A percentile compares a stretch with the other conserved stretches of the same genome.
These are phyloP conservation scores for Leccinum solheimii DNA, from an alignment of 1,284 basidiomycete genomes.

Conservation along the genomic window DNA sequence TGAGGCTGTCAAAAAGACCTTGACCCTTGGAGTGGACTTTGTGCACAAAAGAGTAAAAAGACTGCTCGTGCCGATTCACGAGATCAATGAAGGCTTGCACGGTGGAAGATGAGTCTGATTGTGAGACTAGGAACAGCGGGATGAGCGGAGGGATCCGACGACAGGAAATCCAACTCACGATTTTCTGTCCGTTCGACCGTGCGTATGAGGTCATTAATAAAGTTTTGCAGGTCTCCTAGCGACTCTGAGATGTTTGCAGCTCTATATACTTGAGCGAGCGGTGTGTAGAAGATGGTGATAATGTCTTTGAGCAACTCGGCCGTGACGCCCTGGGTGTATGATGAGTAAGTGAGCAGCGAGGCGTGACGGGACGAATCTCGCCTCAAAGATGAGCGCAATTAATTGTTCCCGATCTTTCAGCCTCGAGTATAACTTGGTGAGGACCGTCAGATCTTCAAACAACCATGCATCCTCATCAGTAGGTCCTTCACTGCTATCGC, in stretches of 20 bases:
- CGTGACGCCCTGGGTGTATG: constrained; percentile 73
- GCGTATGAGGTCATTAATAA: constrained; percentile 93
- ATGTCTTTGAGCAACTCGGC: constrained; percentile 97
- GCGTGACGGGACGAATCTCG: constrained; percentile 31
- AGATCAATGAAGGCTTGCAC: constrained; percentile 96
- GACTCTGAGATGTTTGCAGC: constrained; percentile 98
- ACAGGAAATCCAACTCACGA: constrained; percentile 50
- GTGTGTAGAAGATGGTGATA: constrained; percentile 98
- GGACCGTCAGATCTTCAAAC: constrained; percentile 84
- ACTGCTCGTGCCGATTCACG: constrained; percentile 90
- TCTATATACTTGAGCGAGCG: constrained; percentile 97
- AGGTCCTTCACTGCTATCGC: constrained; percentile 92
- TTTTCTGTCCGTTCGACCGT: constrained; percentile 94
- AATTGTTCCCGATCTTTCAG: constrained; percentile 91
- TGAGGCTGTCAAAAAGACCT: constrained; percentile 89
- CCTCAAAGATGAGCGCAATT: constrained; percentile 94
- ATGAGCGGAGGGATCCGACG: constrained; percentile 9
- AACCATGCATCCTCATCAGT: constrained; percentile 93
- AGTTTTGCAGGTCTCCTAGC: constrained; percentile 88
- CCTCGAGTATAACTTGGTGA: constrained; percentile 76
- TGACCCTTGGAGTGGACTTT: constrained; percentile 98
- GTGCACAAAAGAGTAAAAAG: constrained; percentile 97
- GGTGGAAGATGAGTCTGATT: constrained; percentile 81
- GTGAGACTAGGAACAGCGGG: constrained; percentile 55
- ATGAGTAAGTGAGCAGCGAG: constrained; percentile 6